A percentile compares a stretch with the other conserved stretches of the same genome.
These are phyloP conservation scores for Aphanoascus verrucosus DNA, from an alignment of 2,329 filamentous ascomycete species.

Conservation along the genomic window DNA sequence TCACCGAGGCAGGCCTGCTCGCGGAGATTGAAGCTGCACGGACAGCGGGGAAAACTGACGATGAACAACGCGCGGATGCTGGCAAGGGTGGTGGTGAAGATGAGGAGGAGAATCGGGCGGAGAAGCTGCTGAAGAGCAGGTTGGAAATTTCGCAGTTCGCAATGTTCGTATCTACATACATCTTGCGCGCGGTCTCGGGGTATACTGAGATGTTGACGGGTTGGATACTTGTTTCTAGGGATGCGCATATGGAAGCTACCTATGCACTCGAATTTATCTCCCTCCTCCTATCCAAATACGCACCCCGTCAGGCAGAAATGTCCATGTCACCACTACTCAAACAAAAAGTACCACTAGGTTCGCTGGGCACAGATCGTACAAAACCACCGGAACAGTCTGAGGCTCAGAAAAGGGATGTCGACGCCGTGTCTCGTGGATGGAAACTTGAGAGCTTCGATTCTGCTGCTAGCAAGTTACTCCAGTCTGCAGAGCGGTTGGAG, in stretches of 20 bases:
- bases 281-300: slow-evolving; percentile 69
- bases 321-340: slow-evolving; percentile 63
- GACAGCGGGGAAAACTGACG: slow-evolving; percentile 38
- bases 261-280: slow-evolving; percentile 74
- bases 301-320: slow-evolving; percentile 55
- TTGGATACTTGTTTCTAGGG: slow-evolving; percentile 21
- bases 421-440: slow-evolving; percentile 55
- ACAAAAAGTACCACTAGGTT: slow-evolving; percentile 61
- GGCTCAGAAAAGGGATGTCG: slow-evolving; percentile 44
- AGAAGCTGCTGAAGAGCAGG: slow-evolving; percentile 35
- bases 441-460: slow-evolving; percentile 66
- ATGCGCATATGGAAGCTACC: slow-evolving; percentile 41
- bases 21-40: slow-evolving; percentile 50
- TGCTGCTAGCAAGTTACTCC: slow-evolving; percentile 61
- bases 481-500: slow-evolving; percentile 61
- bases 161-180: slow-evolving; percentile 26
- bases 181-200: too few relatives aligned
- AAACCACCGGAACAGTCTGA: slow-evolving; percentile 50
- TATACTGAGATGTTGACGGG: too few relatives aligned
- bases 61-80: slow-evolving; percentile 39
- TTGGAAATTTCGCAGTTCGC: slow-evolving; percentile 38
- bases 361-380: slow-evolving; percentile 58
- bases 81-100: slow-evolving; percentile 29
- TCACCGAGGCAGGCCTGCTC: slow-evolving; percentile 62
- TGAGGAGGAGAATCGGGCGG: slow-evolving; percentile 30